Evolutionary conservation across 2,329 filamentous ascomycete genomes (phyloP), one percentile per base, ranked within the genome.

Genomic region (Fonsecaea nubica): DNA sequence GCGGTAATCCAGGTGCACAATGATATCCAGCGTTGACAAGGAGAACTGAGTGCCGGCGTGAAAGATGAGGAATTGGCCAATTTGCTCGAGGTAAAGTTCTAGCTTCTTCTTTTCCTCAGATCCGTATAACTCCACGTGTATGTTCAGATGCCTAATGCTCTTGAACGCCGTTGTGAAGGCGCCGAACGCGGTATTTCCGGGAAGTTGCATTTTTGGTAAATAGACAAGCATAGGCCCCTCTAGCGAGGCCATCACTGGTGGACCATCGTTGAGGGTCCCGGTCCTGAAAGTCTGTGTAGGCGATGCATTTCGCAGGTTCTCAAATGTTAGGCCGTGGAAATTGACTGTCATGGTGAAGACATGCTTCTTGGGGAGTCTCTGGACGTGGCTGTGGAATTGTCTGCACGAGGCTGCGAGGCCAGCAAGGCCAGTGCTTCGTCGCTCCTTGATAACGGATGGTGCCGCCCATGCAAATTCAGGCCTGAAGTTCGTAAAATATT

Each of bases 321-420:
- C 56, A 13, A 58, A 58, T 9, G 56, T 58, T 12, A 58, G 15
- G n/a, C 56, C 38, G 30, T 18, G 13, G 38, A 21, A 1, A 25
- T 25, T 58, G 1, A 50, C 32, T 18, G 56, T 58, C 40, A 58
- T 15, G 25, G 38, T 58, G 21, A 58, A 58, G 25, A 5, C 10
- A 21, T 30, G 40, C 12, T 4, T 12, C 9, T 35, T 35, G 55
- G 21, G 30, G 12, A 58, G 3, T 42, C 5, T 40, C 9, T 36
- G 32, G 10, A 25, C 55, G 13, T 42, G 55, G 15, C 2, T 30
- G 55, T 38, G 40, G 55, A 58, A 42, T 13, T 30, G 35, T 25
- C 18, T 35, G 36, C 55, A 58, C 21, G 33, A 42, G 55, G 33
- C 55, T 42, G 36, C 36, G 13, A 58, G 42, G 8, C 21, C 42